A percentile compares a stretch with the other conserved stretches of the same genome.
Conservation (phyloP, 1,139 yeast species). For the Blastobotrys niveus region DNA sequence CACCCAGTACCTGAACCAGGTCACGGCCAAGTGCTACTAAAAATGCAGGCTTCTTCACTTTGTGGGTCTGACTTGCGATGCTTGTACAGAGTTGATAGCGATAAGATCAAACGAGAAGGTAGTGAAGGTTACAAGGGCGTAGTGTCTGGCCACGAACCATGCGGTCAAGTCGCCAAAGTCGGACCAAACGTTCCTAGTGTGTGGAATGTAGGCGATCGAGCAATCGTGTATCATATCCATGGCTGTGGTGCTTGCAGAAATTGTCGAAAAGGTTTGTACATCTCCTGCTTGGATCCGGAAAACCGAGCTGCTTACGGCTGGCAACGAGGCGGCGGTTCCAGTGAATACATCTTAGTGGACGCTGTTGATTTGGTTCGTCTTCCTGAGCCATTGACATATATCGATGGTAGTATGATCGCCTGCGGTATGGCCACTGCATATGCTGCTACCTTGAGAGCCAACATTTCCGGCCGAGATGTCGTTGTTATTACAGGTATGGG, state of each 20-base stretch:
- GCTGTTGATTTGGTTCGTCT: slow-evolving; percentile 16
- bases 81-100: slow-evolving; percentile 14
- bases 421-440: slow-evolving; percentile 19
- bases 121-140: slow-evolving; percentile 18
- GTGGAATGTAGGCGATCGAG: slow-evolving; percentile 18
- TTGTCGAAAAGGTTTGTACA: slow-evolving; percentile 17
- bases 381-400: slow-evolving; percentile 15
- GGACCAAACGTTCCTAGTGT: slow-evolving; percentile 14
- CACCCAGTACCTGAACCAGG: slow-evolving; percentile 16
- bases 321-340: slow-evolving; percentile 18
- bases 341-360: slow-evolving; percentile 17
- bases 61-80: slow-evolving; percentile 19
- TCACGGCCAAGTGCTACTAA: slow-evolving; percentile 18
- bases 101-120: slow-evolving; percentile 15
- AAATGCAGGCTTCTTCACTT: slow-evolving; percentile 18
- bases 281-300: slow-evolving; percentile 13
- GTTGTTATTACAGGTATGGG: slow-evolving; percentile 20
- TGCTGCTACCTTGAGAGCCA: slow-evolving; percentile 19
- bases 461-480: slow-evolving; percentile 18
- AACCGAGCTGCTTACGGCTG: slow-evolving; percentile 18
- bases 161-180: slow-evolving; percentile 16
- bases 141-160: slow-evolving; percentile 19
- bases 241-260: slow-evolving; percentile 19
- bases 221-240: slow-evolving; percentile 19
- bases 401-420: slow-evolving; percentile 19